Percentiles rank a stretch among this genome's conserved stretches.
phyloP scores from a whole-genome alignment of 257 asterid genomes.

The Verbascum thapsus region DNA sequence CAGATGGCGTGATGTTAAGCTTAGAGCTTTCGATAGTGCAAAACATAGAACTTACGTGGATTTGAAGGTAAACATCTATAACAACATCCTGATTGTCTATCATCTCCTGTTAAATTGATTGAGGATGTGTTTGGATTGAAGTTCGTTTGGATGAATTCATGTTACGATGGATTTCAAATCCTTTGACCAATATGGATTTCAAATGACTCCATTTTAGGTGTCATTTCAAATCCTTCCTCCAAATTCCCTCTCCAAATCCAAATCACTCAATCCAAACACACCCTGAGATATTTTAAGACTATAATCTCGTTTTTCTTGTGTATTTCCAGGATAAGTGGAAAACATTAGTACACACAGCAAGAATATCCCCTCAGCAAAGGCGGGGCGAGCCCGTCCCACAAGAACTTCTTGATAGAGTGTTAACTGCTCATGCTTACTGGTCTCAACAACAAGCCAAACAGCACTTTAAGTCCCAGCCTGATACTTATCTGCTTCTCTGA shows the following conservation, averaged over 20 bases:
- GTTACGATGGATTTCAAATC: not conserved
- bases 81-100: no score
- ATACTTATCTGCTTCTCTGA: constrained; percentile 67
- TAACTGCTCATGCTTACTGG: constrained; percentile 95
- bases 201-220: no score
- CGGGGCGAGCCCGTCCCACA: constrained; percentile 99
- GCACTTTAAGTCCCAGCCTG: constrained; percentile 69
- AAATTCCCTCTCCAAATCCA: no score
- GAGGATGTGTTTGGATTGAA: no score
- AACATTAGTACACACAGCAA: constrained; percentile 95
- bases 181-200: not conserved
- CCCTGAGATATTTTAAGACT: not conserved
- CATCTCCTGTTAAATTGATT: no score
- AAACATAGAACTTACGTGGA: constrained; percentile 95
- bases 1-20: constrained; percentile 98
- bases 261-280: no score
- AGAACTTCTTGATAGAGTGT: constrained; percentile 86
- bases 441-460: constrained; percentile 89
- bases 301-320: not conserved
- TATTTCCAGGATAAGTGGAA: constrained; percentile 94
- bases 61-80: constrained; percentile 58
- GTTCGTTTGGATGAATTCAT: no score
- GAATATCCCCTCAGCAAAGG: constrained; percentile 96
- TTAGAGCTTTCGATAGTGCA: constrained; percentile 86
- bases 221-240: not conserved